phyloP scores from a whole-genome alignment of 177 flowering plant species.

The Telopea speciosissima region DNA sequence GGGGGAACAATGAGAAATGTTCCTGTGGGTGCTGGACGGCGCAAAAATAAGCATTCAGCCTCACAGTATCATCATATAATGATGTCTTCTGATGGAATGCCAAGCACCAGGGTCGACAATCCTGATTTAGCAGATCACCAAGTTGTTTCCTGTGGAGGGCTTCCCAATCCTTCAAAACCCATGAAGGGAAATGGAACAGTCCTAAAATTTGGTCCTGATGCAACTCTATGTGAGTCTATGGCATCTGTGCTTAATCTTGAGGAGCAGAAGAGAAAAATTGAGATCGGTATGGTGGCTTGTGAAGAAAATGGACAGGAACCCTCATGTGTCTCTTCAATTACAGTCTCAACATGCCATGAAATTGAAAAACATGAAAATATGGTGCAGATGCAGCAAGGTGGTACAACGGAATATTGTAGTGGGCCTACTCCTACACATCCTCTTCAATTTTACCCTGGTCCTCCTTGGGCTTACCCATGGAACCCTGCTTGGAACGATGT shows the following conservation, averaged over 20 bases:
- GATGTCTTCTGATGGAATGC: conserved; percentile 32
- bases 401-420: conserved; percentile 9
- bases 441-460: conserved; percentile 25
- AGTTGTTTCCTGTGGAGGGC: conserved; percentile 20
- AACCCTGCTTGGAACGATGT: conserved; percentile 18
- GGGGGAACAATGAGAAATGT: conserved; percentile 71
- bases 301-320: conserved; percentile 29
- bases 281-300: conserved; percentile 13
- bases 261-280: conserved; percentile 27
- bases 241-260: conserved; percentile 30
- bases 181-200: conserved; percentile 26
- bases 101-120: conserved; percentile 15
- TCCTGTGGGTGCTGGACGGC: conserved; percentile 59
- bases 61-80: conserved; percentile 37
- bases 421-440: conserved; percentile 13
- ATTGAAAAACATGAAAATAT: conserved; percentile 20
- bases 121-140: conserved; percentile 23
- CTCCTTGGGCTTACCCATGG: conserved; percentile 35
- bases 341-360: conserved; percentile 20
- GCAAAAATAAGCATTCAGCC: conserved; percentile 50
- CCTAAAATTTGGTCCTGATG: conserved; percentile 39
- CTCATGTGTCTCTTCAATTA: conserved; percentile 24
- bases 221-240: conserved; percentile 41
- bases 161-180: conserved; percentile 18
- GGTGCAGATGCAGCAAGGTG: conserved; percentile 16